Evolutionary conservation across 805 yeast species (phyloP), one percentile per base, ranked within the genome.

Genomic region (Huiozyma sinensis): DNA sequence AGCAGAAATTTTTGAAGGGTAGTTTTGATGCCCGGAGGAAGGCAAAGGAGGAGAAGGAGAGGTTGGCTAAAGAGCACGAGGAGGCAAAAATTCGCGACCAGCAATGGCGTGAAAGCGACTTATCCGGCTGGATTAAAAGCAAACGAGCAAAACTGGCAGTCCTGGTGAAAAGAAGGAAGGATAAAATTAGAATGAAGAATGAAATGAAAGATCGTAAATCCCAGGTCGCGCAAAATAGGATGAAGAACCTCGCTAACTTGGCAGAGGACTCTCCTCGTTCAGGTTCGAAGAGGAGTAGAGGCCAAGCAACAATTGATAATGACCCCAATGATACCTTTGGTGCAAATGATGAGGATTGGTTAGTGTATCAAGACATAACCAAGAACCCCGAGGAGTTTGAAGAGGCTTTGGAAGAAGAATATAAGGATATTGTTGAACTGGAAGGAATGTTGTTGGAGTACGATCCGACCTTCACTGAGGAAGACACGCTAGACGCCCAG

Each of bases 311-410:
- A 1, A 81, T 84, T 32, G 95, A 86, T 56, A 86, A 85, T 52
- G 97, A 87, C 60, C 95, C 94, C 11, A 86, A 79, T 54, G 97
- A 90, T 63, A 85, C 89, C 0, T 89, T 90, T 64, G 97, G 97
- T 45, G 89, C 95, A 2, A 80, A 87, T 56, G 97, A 90, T 58
- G 95, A 84, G 44, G 98, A 92, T 63, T 90, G 97, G 97, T 77
- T 83, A 24, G 80, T 87, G 12, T 90, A 90, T 60, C 75, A 92
- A 54, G 92, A 86, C 56, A 83, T 88, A 45, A 76, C 86, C 13
- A 77, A 75, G 49, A 81, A 72, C 12, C 81, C 80, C 28, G 85
- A 88, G 51, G 63, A 60, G 5, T 54, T 63, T 7, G 88, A 82
- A 47, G 95, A 87, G 52, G 76, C 76, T 32, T 81, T 84, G 48